These are phyloP conservation scores for Aristolochia californica DNA, from an alignment of 164 flowering plant species.

Conservation along the genomic window DNA sequence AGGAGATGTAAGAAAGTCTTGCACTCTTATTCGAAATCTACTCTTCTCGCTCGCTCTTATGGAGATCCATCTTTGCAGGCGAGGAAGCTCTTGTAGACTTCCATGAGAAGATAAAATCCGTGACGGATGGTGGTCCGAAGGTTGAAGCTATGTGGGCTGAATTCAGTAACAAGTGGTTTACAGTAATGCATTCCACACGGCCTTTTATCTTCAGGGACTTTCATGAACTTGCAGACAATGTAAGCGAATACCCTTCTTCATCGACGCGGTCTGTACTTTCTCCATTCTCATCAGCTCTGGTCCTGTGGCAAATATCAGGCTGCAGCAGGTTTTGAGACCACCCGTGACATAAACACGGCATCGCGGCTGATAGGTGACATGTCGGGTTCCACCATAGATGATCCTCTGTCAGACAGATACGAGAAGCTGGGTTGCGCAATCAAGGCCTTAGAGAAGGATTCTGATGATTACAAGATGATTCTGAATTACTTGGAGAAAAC, in stretches of 20 bases:
- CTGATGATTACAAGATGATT: constrained; percentile 74
- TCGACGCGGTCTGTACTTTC: background rate
- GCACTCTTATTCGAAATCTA: background rate
- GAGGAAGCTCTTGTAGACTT: constrained; percentile 45
- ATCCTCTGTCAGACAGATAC: constrained; percentile 51
- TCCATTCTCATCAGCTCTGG: background rate
- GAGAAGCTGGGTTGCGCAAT: constrained; percentile 51
- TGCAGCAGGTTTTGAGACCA: constrained; percentile 51
- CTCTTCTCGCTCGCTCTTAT: background rate
- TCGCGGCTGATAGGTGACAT: constrained; percentile 66
- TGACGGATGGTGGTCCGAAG: constrained; percentile 28
- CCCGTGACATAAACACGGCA: constrained; percentile 54
- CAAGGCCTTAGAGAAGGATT: constrained; percentile 37
- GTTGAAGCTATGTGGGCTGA: constrained; percentile 50
- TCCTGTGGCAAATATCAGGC: constrained; percentile 24
- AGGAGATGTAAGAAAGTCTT: constrained; percentile 41
- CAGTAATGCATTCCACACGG: constrained; percentile 55
- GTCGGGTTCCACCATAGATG: constrained; percentile 63
- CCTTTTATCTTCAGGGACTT: constrained; percentile 48
- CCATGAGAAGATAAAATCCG: constrained; percentile 29
- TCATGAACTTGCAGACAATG: constrained; percentile 66
- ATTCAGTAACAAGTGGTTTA: constrained; percentile 68
- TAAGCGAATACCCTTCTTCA: constrained; percentile 26
- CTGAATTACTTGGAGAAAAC: constrained; percentile 62
- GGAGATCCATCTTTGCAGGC: constrained; percentile 27